A percentile compares a stretch with the other conserved stretches of the same genome.
These are phyloP conservation scores for Hansenula lynferdii DNA, from an alignment of 1,139 yeast genomes.

Conservation along the genomic window DNA sequence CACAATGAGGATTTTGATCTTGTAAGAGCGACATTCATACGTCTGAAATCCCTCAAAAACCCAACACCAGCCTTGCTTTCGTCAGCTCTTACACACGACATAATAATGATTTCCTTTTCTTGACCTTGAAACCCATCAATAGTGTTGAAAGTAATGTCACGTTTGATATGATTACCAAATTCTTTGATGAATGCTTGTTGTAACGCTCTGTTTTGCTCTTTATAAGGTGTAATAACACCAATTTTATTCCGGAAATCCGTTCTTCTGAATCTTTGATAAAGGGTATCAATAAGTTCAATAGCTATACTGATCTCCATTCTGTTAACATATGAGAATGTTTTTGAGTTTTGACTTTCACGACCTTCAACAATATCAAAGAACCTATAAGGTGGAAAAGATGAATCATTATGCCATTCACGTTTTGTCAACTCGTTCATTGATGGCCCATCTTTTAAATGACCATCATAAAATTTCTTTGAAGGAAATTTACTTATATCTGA, in stretches of 20 bases:
- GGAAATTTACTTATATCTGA: slow-evolving; percentile 89
- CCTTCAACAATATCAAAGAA: slow-evolving; percentile 72
- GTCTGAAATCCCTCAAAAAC: slow-evolving; percentile 80
- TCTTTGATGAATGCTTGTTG: slow-evolving; percentile 49
- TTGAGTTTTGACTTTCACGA: slow-evolving; percentile 55
- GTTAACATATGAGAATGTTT: slow-evolving; percentile 69
- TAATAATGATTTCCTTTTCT: slow-evolving; percentile 87
- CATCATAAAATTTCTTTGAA: slow-evolving; percentile 72
- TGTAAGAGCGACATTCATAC: slow-evolving; percentile 95
- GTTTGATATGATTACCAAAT: slow-evolving; percentile 59
- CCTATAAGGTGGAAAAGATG: slow-evolving; percentile 62
- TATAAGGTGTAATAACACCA: slow-evolving; percentile 93
- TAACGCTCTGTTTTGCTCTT: slow-evolving; percentile 70
- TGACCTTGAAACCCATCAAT: slow-evolving; percentile 99
- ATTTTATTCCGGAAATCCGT: slow-evolving; percentile 63
- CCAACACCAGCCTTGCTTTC: slow-evolving; percentile 59
- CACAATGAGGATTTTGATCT: slow-evolving; percentile 91
- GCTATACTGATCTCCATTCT: slow-evolving; percentile 68
- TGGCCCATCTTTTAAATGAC: slow-evolving; percentile 71
- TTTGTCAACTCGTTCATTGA: slow-evolving; percentile 53
- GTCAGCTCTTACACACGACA: slow-evolving; percentile 93
- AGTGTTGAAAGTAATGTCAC: slow-evolving; percentile 83
- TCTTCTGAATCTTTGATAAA: slow-evolving; percentile 47
- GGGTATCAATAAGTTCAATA: slow-evolving; percentile 56
- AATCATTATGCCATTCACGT: slow-evolving; percentile 71